phyloP scores from a whole-genome alignment of 768 basidiomycete genomes.

The Lactifluus subvellereus region DNA sequence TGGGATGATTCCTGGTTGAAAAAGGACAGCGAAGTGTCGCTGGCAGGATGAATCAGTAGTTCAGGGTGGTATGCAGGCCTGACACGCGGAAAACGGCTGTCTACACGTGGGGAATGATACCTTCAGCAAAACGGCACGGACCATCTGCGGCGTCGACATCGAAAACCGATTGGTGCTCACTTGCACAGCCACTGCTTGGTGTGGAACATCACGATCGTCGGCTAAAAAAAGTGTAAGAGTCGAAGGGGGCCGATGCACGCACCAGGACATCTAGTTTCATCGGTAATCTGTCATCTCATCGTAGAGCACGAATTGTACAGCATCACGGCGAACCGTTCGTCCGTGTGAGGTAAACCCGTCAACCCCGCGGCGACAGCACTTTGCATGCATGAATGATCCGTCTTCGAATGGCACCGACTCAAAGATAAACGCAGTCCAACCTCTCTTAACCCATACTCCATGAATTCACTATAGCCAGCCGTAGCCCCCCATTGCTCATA shows the following conservation, averaged over 20 bases:
- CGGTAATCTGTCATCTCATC: constrained; percentile 1
- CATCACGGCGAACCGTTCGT: constrained; percentile 4
- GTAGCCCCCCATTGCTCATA: too few species aligned
- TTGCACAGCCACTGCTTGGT: constrained; percentile 4
- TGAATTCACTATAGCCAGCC: too few species aligned
- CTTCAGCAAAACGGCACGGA: not conserved
- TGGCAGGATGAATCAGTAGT: not conserved
- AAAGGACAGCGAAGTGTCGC: not conserved
- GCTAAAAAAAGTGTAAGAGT: not conserved
- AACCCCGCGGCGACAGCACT: constrained; percentile 7
- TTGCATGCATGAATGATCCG: not conserved
- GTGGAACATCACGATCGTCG: not conserved
- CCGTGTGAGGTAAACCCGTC: constrained; percentile 2
- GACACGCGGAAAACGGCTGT: constrained; percentile 23
- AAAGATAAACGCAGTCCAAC: not conserved
- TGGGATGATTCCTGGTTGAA: constrained; percentile 6
- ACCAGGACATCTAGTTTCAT: not conserved
- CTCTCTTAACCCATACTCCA: too few species aligned
- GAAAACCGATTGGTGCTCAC: not conserved
- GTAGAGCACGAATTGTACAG: not conserved
- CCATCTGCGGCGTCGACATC: not conserved
- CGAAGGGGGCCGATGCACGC: not conserved
- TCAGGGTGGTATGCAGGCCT: constrained; percentile 6
- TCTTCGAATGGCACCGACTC: not conserved
- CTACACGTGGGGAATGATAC: constrained; percentile 10